Conservation (phyloP, 129 eudicot genomes). For the Logfia minima region DNA sequence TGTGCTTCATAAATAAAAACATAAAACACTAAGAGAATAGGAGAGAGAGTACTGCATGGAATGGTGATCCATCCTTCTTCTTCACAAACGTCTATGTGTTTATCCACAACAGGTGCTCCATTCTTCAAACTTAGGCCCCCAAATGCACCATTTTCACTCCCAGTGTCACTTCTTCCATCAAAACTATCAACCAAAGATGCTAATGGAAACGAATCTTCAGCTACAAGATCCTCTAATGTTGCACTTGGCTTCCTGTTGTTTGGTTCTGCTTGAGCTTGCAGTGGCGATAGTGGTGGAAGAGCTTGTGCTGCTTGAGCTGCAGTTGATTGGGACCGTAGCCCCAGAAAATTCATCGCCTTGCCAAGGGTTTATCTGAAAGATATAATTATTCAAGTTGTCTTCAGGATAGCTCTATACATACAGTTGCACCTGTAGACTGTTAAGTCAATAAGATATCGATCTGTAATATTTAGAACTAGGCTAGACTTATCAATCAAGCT, state of each 20-base stretch:
- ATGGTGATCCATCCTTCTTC: constrained; percentile 83
- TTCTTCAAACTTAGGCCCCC: constrained; percentile 30
- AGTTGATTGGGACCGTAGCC: constrained; percentile 70
- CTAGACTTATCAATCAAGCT: constrained; percentile 19
- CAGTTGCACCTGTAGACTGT: no score
- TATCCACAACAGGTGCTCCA: constrained; percentile 40
- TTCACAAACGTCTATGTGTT: constrained; percentile 71
- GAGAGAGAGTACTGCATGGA: constrained; percentile 59
- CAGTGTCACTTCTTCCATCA: constrained; percentile 28
- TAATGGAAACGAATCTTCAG: constrained; percentile 51
- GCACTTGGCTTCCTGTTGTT: constrained; percentile 35
- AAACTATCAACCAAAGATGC: constrained; percentile 31
- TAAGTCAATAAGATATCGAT: no score
- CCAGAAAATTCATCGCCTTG: constrained; percentile 73
- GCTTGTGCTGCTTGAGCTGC: constrained; percentile 49
- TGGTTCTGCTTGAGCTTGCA: constrained; percentile 36
- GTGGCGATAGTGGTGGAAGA: constrained; percentile 21
- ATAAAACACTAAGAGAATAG: not conserved
- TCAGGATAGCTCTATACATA: not conserved
- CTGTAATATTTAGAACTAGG: constrained; percentile 5
- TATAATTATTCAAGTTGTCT: not conserved
- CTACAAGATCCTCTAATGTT: constrained; percentile 70
- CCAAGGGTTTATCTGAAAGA: not conserved
- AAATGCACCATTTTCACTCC: constrained; percentile 38
- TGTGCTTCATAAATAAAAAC: not conserved